phyloP scores from a whole-genome alignment of 805 yeast genomes.

The Zygoascus tannicola region DNA sequence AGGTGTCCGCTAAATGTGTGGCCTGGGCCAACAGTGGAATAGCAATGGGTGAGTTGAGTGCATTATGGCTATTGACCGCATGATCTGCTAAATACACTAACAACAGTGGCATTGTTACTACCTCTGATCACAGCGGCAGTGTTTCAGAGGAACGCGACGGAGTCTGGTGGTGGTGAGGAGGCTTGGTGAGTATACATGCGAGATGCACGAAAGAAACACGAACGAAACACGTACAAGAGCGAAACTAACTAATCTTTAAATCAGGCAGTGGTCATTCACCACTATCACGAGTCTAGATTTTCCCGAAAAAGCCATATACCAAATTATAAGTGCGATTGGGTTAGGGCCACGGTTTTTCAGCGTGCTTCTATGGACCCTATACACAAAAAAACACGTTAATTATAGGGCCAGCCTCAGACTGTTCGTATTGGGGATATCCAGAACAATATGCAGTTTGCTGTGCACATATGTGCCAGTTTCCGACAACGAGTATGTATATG shows the following conservation, averaged over 20 bases:
- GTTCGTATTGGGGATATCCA: not conserved
- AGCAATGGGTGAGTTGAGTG: not conserved
- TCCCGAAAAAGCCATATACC: slow-evolving; percentile 61
- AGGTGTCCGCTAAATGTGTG: not conserved
- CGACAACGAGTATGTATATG: slow-evolving; percentile 15
- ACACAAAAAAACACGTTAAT: slow-evolving; percentile 2
- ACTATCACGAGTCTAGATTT: slow-evolving; percentile 74
- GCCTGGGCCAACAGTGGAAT: not conserved
- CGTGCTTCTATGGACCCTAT: slow-evolving; percentile 28
- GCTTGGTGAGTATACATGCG: slow-evolving; percentile 6
- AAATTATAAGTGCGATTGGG: slow-evolving; percentile 68
- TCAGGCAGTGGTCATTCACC: slow-evolving; percentile 72
- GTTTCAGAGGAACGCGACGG: not conserved
- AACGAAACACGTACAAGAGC: no score
- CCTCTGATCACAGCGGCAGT: not conserved
- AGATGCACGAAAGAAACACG: slow-evolving; percentile 6
- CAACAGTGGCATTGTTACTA: not conserved
- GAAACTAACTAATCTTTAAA: not conserved
- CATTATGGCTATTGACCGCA: not conserved
- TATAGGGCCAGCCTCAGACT: not conserved
- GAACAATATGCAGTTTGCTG: not conserved
- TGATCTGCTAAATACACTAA: not conserved
- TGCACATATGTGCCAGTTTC: slow-evolving; percentile 68
- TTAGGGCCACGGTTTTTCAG: slow-evolving; percentile 71
- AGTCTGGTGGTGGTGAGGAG: not conserved